phyloP scores from a whole-genome alignment of 768 basidiomycete genomes.

The Amylocystis lapponica region DNA sequence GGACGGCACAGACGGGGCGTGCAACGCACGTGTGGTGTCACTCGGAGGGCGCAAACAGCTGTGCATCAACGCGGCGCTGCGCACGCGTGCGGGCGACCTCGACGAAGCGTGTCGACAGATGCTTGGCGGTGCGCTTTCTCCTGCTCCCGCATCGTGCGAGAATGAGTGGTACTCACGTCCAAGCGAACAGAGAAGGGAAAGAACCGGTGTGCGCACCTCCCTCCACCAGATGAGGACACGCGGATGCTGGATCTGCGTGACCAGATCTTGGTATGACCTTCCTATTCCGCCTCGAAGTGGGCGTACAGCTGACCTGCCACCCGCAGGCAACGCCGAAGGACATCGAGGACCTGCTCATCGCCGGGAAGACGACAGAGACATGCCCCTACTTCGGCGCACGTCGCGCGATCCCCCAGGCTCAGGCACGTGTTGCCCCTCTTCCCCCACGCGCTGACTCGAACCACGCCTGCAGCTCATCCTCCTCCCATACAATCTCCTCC shows the following conservation, averaged over 20 bases:
- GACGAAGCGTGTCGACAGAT: conserved; percentile 88
- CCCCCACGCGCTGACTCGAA: background rate
- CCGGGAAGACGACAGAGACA: conserved; percentile 61
- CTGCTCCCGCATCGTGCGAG: background rate
- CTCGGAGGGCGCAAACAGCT: conserved; percentile 88
- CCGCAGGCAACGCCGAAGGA: conserved; percentile 84
- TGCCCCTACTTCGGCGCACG: conserved; percentile 96
- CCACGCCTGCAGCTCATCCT: conserved; percentile 61
- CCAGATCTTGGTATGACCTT: conserved; percentile 64
- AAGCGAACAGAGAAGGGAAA: conserved; percentile 46
- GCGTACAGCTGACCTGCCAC: no score
- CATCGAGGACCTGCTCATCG: conserved; percentile 82
- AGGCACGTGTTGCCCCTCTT: conserved; percentile 42
- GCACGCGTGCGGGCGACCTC: conserved; percentile 56
- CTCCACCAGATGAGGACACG: conserved; percentile 59
- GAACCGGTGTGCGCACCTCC: conserved; percentile 73
- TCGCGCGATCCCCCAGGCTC: conserved; percentile 82
- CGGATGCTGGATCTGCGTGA: conserved; percentile 81
- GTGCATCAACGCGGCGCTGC: conserved; percentile 84
- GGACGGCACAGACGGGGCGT: background rate
- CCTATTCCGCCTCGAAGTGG: no score
- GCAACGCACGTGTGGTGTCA: conserved; percentile 60
- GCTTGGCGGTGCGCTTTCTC: conserved; percentile 15
- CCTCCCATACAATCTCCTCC: conserved; percentile 87
- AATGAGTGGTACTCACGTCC: conserved; percentile 15